Evolutionary conservation across 305 asterid species (phyloP).

Genomic region (Rubia tinctorum): DNA sequence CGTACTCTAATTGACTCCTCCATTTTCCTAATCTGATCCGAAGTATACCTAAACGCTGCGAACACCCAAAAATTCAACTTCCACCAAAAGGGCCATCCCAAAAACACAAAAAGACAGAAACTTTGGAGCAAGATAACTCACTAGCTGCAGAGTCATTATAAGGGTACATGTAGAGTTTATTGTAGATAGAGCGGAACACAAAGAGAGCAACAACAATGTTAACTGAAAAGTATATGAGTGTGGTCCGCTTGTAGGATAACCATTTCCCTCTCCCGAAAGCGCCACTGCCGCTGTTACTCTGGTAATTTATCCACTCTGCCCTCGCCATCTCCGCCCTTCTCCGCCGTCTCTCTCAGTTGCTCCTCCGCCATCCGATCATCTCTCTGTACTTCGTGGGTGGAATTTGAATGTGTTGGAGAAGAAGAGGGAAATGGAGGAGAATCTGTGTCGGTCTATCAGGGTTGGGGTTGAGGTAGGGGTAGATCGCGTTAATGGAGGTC

Average conservation of each 20-base stretch:
- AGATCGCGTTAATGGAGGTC: conserved; percentile 10
- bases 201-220: conserved; percentile 73
- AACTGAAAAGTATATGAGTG: conserved; percentile 58
- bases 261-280: conserved; percentile 43
- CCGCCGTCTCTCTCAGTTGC: conserved; percentile 34
- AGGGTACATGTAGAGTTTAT: conserved; percentile 64
- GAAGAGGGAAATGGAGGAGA: background rate
- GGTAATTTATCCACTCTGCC: conserved; percentile 46
- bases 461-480: background rate
- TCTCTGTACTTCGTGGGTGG: conserved; percentile 30
- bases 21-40: conserved; percentile 75
- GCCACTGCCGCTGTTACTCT: conserved; percentile 14
- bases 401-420: background rate
- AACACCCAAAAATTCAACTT: conserved; percentile 20
- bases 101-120: conserved; percentile 15
- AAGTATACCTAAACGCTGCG: conserved; percentile 63
- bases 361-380: conserved; percentile 49
- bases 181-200: conserved; percentile 71
- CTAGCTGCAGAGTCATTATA: conserved; percentile 41
- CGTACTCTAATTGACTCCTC: conserved; percentile 77
- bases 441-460: background rate
- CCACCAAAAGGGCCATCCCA: conserved; percentile 14
- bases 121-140: conserved; percentile 24
- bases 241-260: conserved; percentile 76
- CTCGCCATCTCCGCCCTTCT: conserved; percentile 57